phyloP scores from a whole-genome alignment of 768 basidiomycete species.

The Leccinum uliginosum region DNA sequence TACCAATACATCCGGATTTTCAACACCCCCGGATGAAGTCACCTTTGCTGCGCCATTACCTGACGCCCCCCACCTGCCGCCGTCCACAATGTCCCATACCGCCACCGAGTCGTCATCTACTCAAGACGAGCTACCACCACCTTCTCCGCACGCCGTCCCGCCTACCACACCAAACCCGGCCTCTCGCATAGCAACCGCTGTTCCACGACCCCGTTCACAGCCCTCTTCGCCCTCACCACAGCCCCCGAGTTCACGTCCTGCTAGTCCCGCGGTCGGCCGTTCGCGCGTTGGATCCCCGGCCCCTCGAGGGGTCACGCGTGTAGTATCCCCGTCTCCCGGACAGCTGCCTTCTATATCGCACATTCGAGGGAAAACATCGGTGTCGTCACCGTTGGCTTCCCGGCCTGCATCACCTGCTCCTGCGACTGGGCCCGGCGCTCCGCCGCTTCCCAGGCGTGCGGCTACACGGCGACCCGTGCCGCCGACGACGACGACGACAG shows the following conservation, averaged over 20 bases:
- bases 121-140: slow-evolving; percentile 9
- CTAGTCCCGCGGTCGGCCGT: slow-evolving; percentile 19
- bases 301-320: slow-evolving; percentile 6
- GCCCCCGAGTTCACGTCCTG: slow-evolving; percentile 32
- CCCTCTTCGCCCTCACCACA: slow-evolving; percentile 21
- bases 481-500: slow-evolving; percentile 13
- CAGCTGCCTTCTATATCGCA: background rate
- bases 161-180: slow-evolving; percentile 27
- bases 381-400: slow-evolving; percentile 31
- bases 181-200: slow-evolving; percentile 14
- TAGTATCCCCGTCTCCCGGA: slow-evolving; percentile 13
- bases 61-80: background rate
- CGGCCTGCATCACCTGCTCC: slow-evolving; percentile 35
- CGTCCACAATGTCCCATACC: background rate
- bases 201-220: slow-evolving; percentile 33
- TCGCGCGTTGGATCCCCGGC: slow-evolving; percentile 26
- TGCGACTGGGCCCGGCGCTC: slow-evolving; percentile 26
- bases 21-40: slow-evolving; percentile 21
- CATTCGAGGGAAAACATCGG: slow-evolving; percentile 14
- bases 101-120: background rate
- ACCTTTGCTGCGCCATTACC: slow-evolving; percentile 15
- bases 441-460: slow-evolving; percentile 65
- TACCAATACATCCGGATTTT: slow-evolving; percentile 9
- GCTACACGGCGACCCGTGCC: slow-evolving; percentile 43
- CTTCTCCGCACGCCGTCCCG: slow-evolving; percentile 19